phyloP scores from a whole-genome alignment of 73 alveolate species.

The Stentor coeruleus region DNA sequence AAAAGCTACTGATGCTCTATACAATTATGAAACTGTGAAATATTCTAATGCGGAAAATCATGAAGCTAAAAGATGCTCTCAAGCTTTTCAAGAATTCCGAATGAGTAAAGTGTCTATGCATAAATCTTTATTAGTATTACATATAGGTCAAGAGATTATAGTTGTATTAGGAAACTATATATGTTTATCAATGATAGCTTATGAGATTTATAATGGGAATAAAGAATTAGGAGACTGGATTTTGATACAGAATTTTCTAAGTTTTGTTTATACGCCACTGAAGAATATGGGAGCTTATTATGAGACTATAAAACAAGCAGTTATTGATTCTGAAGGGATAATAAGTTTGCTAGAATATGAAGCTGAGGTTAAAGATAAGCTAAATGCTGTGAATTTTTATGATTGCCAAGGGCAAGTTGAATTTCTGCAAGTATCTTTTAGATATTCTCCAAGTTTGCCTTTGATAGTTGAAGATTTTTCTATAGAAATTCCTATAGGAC shows the following conservation, averaged over 20 bases:
- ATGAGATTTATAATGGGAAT: conserved; percentile 32
- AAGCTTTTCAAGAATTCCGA: conserved; percentile 43
- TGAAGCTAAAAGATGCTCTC: conserved; percentile 42
- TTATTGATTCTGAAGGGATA: conserved; percentile 59
- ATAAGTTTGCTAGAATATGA: conserved; percentile 37
- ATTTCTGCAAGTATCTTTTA: conserved; percentile 61
- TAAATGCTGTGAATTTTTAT: conserved; percentile 11
- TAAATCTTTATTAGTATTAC: conserved; percentile 33
- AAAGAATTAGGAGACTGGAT: conserved; percentile 54
- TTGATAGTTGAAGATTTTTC: conserved; percentile 52
- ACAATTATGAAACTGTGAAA: conserved; percentile 67
- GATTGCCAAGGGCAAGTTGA: conserved; percentile 61
- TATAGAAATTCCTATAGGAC: conserved; percentile 63
- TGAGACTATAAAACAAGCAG: conserved; percentile 47
- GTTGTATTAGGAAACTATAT: conserved; percentile 41
- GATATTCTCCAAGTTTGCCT: conserved; percentile 49
- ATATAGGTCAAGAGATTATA: conserved; percentile 34
- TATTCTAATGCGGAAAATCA: conserved; percentile 57
- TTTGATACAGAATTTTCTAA: conserved; percentile 51
- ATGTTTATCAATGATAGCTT: conserved; percentile 34
- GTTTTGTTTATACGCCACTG: conserved; percentile 53
- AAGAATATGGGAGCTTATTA: conserved; percentile 50
- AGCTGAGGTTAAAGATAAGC: conserved; percentile 10
- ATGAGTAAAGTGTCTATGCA: conserved; percentile 34
- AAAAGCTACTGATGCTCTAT: conserved; percentile 67